Percentiles rank a stretch among this genome's conserved stretches.
Conservation (phyloP, 169 alveolate genomes). For the Toxoplasma gondii region DNA sequence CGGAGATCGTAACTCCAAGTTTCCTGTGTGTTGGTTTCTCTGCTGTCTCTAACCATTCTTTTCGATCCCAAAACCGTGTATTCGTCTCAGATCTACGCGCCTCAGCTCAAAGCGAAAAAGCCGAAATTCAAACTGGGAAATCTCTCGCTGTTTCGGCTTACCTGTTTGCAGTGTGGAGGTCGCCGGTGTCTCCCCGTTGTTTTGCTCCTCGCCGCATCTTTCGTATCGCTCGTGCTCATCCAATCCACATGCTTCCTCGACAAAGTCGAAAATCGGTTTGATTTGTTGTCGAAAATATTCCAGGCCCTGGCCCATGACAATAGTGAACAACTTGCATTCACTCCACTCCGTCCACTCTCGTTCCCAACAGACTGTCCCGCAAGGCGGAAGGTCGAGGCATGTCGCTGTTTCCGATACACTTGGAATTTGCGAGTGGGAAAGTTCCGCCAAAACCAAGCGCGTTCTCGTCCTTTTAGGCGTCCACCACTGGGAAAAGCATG, state of each 20-base stretch:
- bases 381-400: background rate
- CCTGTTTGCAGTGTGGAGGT: too few relatives aligned
- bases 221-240: background rate
- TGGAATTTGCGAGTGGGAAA: background rate
- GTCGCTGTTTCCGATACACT: background rate
- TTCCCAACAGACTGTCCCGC: background rate
- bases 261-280: background rate
- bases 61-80: too few relatives aligned
- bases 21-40: too few relatives aligned
- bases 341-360: slow-evolving; percentile 32
- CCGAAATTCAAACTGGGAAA: too few relatives aligned
- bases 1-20: too few relatives aligned
- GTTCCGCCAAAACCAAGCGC: background rate
- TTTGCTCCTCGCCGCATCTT: background rate
- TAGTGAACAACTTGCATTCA: background rate
- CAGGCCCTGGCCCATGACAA: background rate
- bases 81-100: too few relatives aligned
- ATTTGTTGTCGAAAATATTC: background rate
- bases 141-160: too few relatives aligned
- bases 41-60: too few relatives aligned
- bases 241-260: background rate
- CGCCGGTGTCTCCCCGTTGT: too few relatives aligned
- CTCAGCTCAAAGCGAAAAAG: too few relatives aligned
- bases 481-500: background rate
- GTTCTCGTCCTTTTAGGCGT: background rate